phyloP scores from a whole-genome alignment of 2,329 filamentous ascomycete species.

The Gaeumannomyces sp. region DNA sequence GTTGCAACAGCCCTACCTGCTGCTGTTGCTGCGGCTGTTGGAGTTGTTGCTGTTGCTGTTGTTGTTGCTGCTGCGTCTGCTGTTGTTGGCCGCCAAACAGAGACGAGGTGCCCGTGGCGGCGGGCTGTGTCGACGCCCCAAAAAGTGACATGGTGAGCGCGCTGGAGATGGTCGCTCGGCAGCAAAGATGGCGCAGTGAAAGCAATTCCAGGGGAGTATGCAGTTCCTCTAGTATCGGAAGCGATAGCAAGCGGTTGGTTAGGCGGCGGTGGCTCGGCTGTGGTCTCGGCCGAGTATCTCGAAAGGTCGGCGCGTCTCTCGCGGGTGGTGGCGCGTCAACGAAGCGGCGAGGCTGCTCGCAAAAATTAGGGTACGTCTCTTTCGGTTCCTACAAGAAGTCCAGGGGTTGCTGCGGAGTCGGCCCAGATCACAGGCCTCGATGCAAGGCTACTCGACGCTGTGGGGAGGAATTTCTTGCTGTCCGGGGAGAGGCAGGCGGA shows the following conservation, averaged over 20 bases:
- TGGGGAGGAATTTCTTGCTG: background rate
- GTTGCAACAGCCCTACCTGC: slow-evolving; percentile 28
- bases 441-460: background rate
- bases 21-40: slow-evolving; percentile 29
- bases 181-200: background rate
- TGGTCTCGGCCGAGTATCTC: background rate
- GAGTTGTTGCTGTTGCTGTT: slow-evolving; percentile 20
- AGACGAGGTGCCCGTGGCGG: slow-evolving; percentile 8
- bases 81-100: slow-evolving; percentile 12
- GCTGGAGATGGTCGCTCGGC: background rate
- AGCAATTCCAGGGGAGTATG: background rate
- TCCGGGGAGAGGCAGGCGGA: background rate
- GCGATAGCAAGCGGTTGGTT: background rate
- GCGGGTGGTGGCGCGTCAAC: background rate
- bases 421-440: background rate
- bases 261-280: background rate
- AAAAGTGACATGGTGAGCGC: slow-evolving; percentile 24
- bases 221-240: background rate
- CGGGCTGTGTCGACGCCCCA: slow-evolving; percentile 12
- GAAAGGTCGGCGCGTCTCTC: background rate
- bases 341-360: background rate
- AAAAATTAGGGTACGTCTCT: background rate
- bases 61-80: slow-evolving; percentile 11
- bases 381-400: background rate
- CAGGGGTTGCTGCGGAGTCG: background rate